Percentiles rank a stretch among this genome's conserved stretches.
Evolutionary conservation across 164 flowering plant species (phyloP).

Genomic region (Kingdonia uniflora): DNA sequence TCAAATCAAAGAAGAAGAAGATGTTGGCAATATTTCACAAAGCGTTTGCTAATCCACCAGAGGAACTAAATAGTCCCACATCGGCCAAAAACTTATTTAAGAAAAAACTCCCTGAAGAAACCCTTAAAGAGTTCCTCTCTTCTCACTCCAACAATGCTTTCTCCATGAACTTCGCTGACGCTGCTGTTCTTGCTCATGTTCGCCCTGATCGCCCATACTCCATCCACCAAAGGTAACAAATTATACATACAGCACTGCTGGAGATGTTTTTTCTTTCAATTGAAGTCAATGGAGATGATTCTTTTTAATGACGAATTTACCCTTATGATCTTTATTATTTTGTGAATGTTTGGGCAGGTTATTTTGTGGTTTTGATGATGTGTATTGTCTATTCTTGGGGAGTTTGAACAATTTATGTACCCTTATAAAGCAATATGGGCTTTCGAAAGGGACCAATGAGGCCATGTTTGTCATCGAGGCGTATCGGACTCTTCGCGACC

Average conservation of each 20-base stretch:
- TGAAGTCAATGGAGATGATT: too few species aligned
- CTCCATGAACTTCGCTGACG: constrained; percentile 46
- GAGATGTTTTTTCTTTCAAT: too few species aligned
- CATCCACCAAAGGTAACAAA: constrained; percentile 32
- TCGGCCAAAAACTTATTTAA: constrained; percentile 22
- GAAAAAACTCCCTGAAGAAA: constrained; percentile 61
- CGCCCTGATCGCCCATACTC: constrained; percentile 19
- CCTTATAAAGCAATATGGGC: constrained; percentile 68
- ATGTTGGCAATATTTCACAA: constrained; percentile 92
- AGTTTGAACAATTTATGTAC: constrained; percentile 55
- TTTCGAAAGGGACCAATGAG: constrained; percentile 52
- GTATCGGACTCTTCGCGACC: constrained; percentile 70
- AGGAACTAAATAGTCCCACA: constrained; percentile 78
- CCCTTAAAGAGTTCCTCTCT: constrained; percentile 44
- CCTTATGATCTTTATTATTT: neutral
- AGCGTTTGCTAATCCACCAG: constrained; percentile 70
- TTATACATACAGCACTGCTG: too few species aligned
- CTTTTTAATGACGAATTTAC: too few species aligned
- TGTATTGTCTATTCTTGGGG: constrained; percentile 76
- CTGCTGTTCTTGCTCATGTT: constrained; percentile 63
- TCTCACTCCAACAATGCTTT: constrained; percentile 38
- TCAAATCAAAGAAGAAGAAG: neutral
- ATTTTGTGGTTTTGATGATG: constrained; percentile 70
- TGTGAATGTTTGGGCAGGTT: constrained; percentile 30
- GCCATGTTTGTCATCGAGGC: constrained; percentile 84